Evolutionary conservation across 345 rosid genomes (phyloP), one percentile per base, ranked within the genome.

Genomic region (Leavenworthia alabamica): DNA sequence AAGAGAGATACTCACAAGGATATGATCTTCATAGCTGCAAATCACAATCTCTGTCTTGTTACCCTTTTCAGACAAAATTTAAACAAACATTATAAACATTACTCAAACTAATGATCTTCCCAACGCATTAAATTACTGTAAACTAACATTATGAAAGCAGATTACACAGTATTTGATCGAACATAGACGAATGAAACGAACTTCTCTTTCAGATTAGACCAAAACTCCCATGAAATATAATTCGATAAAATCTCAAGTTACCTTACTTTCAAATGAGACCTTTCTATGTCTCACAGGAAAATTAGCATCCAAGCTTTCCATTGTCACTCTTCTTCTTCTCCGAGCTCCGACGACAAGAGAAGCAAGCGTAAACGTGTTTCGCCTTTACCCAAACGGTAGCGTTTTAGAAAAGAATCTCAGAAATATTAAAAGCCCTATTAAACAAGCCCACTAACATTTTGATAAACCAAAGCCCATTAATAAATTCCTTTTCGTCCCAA

Each of bases 1-100:
- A n/a, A n/a, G n/a, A n/a, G n/a, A n/a, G n/a, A 48, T 19, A 80
- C 98, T 84, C 70, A 91, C 98, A 71, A 86, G 79, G 71, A 80
- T 74, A 75, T 88, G 87, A 64, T 88, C 96, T 5, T 84, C 95
- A 56, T 86, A 88, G 26, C 81, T 63, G 77, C 82, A 84, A 64
- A 88, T 60, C n/a, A 86, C 85, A 36, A 88, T 27, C 60, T 92
- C 93, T 22, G 95, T 92, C 51, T 81, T 83, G 84, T 81, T 82
- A 45, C 85, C 95, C 96, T 92, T 78, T 78, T 60, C 39, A 78
- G 65, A 23, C 16, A 61, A 20, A 17, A 23, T 9, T 44, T 10
- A 24, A 28, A 51, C 37, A 24, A 48, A 27, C 8, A 40, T 22
- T n/a, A 1, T 4, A 8, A 1, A 49, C 40, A 22, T 45, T 17